Percentiles rank a stretch among this genome's conserved stretches.
Conservation (phyloP, 257 asterid genomes). For the Solanum etuberosum region DNA sequence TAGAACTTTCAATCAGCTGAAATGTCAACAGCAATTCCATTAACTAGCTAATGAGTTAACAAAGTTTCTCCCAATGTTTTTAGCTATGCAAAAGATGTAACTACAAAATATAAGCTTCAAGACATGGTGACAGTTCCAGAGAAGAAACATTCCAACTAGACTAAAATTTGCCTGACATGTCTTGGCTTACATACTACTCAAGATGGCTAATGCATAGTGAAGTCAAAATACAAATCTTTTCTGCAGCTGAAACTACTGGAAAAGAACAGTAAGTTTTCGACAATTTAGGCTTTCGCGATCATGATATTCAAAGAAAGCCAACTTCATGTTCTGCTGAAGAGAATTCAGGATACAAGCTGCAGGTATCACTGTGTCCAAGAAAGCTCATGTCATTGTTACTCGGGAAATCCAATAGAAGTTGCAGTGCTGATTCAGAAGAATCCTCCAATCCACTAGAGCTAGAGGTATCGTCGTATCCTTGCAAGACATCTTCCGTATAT, state of each 20-base stretch:
- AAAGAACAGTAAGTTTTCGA: conserved; percentile 5
- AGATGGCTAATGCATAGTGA: background rate
- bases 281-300: background rate
- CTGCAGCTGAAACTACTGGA: conserved; percentile 7
- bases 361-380: conserved; percentile 34
- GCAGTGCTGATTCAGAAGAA: conserved; percentile 70
- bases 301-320: conserved; percentile 1
- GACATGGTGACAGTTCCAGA: background rate
- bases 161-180: background rate
- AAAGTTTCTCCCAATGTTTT: background rate
- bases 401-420: conserved; percentile 69
- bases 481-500: conserved; percentile 7
- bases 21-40: background rate
- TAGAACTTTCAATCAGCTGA: background rate
- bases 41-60: background rate
- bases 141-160: background rate
- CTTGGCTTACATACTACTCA: background rate
- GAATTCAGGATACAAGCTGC: conserved; percentile 17
- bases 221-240: background rate
- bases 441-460: conserved; percentile 59
- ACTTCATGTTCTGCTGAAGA: background rate
- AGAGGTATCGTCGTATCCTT: conserved; percentile 24
- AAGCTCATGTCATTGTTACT: conserved; percentile 78
- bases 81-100: background rate
- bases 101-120: background rate